Base-by-base conservation (phyloP, 805 yeast genomes). In the Saccharomycopsis babjevae region DNA sequence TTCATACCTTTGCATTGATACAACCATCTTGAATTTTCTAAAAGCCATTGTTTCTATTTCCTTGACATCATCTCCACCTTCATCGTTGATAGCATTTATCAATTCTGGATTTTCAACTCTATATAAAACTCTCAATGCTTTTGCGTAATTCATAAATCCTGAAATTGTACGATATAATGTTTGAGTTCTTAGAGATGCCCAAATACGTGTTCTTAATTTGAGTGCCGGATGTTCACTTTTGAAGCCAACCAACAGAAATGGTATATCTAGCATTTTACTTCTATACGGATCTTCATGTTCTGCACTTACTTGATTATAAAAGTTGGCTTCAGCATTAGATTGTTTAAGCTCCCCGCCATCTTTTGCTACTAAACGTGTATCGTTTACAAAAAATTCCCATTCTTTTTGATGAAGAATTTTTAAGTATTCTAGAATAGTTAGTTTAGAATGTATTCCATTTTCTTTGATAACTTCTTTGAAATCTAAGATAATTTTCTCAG, bases 181-280 rank as follows among this genome's bases (percentile, higher is more conserved):
- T 79, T 93, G 99, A 50, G 97, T 88, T 76, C 99, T 85, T 69
- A 94, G 82, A 32, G 98, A 93, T 50, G 99, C 99, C 99, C 99
- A 93, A 68, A 93, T 90, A 78, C 99, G 83, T 10, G 98, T 94
- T 78, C 99, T 86, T 71, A 94, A 77, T 60, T 96, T 89, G 77
- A 89, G 94, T 73, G 92, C 97, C 43, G 97, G 97, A 62, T 97
- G 96, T 68, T 97, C 97, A 68, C 96, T 85, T 77, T 94, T 93
- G 84, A 90, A 93, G 74, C 98, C 99, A 72, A 93, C 88, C 74
- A 96, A 89, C 78, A 89, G 90, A 78, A 90, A 93, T 62, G 97
- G 97, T 69, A 89, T 86, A 80, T 91, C 64, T n/a, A 60, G 28
- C n/a, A 58, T 55, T 46, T 59, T 62, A 16, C 61, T 57, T 46